Base-by-base conservation (phyloP, 2,329 filamentous ascomycete species). In the Aspergillus tubingensis region DNA sequence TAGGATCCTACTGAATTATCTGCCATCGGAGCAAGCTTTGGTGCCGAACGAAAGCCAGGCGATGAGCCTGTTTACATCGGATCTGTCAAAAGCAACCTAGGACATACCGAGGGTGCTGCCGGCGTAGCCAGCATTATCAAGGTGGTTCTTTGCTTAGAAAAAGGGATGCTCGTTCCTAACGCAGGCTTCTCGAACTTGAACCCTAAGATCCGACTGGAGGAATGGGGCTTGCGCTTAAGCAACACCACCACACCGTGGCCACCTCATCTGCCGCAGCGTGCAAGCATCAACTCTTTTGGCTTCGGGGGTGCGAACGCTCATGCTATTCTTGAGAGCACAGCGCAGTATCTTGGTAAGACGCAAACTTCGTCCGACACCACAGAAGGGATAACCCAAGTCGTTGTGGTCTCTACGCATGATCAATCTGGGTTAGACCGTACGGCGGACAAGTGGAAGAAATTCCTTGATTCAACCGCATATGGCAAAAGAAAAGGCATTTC, bases 41-140 rank as follows among this genome's bases (percentile, higher is more conserved):
- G 55, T 10, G 56, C 60, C 8, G 60, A 50, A 13, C 62, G 63
- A 36, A 56, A 49, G 13, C 19, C 59, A 1, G 60, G 27, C 7
- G 62, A 65, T 38, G 62, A 65, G 54, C 63, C 65, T 2, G 25
- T 70, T n/a, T 68, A 65, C 43, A 63, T 74, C 4, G 73, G 72
- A 10, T 69, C 68, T 1, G 66, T 74, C 36, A 75, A 75, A 53
- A 68, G 66, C 13, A 70, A 74, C 15, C 57, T 74, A 13, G 83
- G 83, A 17, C 82, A 85, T 63, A 79, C 79, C 0, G 83, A 85
- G 66, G 80, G 80, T 8, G 76, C 79, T 1, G 81, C 81, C 2
- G 83, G 82, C 0, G 67, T 85, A 15, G 81, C 82, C 0, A 80
- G 80, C 7, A 55, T 84, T 7, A 70, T 85, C 19, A 82, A 81